Base-by-base conservation (phyloP, 208 protist genomes). In the Angomonas desouzai region DNA sequence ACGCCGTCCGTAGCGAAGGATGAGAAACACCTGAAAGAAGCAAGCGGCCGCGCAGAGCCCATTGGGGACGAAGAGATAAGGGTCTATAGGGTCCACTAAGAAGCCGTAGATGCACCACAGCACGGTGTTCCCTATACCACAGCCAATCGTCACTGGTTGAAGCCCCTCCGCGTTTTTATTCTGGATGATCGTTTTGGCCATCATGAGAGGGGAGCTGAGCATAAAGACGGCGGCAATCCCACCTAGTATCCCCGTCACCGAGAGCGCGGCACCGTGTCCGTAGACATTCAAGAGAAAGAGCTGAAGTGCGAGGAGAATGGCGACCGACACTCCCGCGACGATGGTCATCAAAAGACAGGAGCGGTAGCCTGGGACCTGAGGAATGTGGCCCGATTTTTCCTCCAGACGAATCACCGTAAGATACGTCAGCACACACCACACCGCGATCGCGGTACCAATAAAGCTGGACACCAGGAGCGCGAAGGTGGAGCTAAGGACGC, bases 21-120 rank as follows among this genome's bases (percentile, higher is more conserved):
- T 56, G 28, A 87, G 74, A 40, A 66, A 74, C 9, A 79, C 33
- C 71, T 85, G 81, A 38, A 87, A 84, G 28, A 79, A 38, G 57
- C 74, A 85, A 2, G 77, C 69, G 2, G 73, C 9, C 32, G 72
- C 72, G 62, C 81, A 79, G 11, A 84, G 67, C 1, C 55, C 48
- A 64, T 84, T 80, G 20, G 81, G 76, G 22, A 82, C 53, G 32
- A 55, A 56, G 36, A 87, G 75, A 48, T 70, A 84, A 51, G 67
- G 47, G 63, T 88, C 75, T 18, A 47, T 18, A 6, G 36, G 36
- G 6, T 6, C 13, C 18, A 16, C 66, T 53, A 84, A 48, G 23
- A 88, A 40, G 22, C 77, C 81, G 51, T 88, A 85, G 45, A 82
- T 32, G 3, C 69, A 72, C 78, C 81, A 88, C 58, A 88, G 58